Conservation (phyloP, 805 yeast genomes). For the Wickerhamiella kurtzmanii region DNA sequence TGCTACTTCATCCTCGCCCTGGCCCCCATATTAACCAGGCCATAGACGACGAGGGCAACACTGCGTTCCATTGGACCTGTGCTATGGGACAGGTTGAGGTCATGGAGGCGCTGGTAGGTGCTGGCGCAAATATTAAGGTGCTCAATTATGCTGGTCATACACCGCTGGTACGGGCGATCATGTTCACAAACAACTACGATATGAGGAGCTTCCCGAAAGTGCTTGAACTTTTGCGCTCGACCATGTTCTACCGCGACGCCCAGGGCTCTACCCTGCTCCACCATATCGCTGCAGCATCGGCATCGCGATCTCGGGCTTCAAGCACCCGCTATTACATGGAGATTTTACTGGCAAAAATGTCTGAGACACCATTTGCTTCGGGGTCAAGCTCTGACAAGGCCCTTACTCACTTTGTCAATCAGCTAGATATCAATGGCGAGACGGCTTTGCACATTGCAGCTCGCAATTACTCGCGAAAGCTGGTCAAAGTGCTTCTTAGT, state of each 20-base stretch:
- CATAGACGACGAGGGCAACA: slow-evolving; percentile 88
- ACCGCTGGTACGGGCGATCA: slow-evolving; percentile 70
- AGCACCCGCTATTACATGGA: slow-evolving; percentile 77
- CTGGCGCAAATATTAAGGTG: slow-evolving; percentile 57
- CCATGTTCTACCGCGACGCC: slow-evolving; percentile 66
- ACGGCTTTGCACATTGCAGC: slow-evolving; percentile 75
- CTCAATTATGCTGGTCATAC: slow-evolving; percentile 67
- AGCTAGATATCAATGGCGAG: slow-evolving; percentile 70
- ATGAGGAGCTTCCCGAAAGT: slow-evolving; percentile 67
- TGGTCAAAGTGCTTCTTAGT: slow-evolving; percentile 33
- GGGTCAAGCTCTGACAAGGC: slow-evolving; percentile 36
- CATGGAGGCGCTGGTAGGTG: slow-evolving; percentile 57
- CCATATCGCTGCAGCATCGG: slow-evolving; percentile 62
- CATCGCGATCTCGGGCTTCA: slow-evolving; percentile 52
- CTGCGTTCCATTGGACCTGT: slow-evolving; percentile 95
- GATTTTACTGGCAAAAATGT: slow-evolving; percentile 56
- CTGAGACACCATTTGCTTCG: slow-evolving; percentile 36
- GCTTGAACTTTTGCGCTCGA: slow-evolving; percentile 59
- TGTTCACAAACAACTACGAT: slow-evolving; percentile 78
- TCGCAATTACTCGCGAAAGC: slow-evolving; percentile 36
- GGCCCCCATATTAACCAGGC: slow-evolving; percentile 62
- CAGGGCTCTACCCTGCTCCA: slow-evolving; percentile 67
- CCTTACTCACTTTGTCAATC: slow-evolving; percentile 38
- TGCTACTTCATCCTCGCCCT: slow-evolving; percentile 48
- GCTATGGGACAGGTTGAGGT: slow-evolving; percentile 78